Conservation (phyloP, 2,329 filamentous ascomycete species). For the Pyrenophora graminea region DNA sequence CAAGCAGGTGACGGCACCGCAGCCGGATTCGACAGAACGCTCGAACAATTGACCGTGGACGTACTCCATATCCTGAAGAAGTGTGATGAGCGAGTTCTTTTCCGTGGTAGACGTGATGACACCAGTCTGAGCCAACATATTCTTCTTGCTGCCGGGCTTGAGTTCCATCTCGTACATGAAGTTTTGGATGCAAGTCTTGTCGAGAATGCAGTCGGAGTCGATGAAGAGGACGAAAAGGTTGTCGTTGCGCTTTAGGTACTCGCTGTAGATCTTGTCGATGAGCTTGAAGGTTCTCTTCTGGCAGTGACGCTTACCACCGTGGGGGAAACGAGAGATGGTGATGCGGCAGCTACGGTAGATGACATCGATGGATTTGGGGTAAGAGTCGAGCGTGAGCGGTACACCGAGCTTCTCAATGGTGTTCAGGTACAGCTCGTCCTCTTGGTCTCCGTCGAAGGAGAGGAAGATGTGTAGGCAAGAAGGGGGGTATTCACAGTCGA, state of each 20-base stretch:
- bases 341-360: constrained; percentile 80
- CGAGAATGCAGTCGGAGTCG: constrained; percentile 94
- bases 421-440: constrained; percentile 86
- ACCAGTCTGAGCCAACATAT: constrained; percentile 97
- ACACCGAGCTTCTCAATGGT: constrained; percentile 86
- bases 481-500: constrained; percentile 90
- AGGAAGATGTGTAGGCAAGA: constrained; percentile 93
- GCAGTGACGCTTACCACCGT: constrained; percentile 91
- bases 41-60: constrained; percentile 97
- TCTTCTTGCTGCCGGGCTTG: constrained; percentile 85
- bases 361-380: constrained; percentile 89
- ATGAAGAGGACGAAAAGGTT: constrained; percentile 96
- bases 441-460: constrained; percentile 88
- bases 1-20: constrained; percentile 90
- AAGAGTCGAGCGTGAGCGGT: constrained; percentile 72
- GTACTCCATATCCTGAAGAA: constrained; percentile 98
- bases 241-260: constrained; percentile 85
- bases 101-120: constrained; percentile 94
- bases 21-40: constrained; percentile 90
- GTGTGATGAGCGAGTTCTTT: constrained; percentile 84
- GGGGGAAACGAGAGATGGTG: constrained; percentile 88
- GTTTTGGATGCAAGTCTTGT: constrained; percentile 89
- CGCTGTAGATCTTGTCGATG: constrained; percentile 87
- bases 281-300: constrained; percentile 92
- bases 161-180: constrained; percentile 99